Base-by-base conservation (phyloP, 176 grass and related monocot genomes). In the Avena sativa region DNA sequence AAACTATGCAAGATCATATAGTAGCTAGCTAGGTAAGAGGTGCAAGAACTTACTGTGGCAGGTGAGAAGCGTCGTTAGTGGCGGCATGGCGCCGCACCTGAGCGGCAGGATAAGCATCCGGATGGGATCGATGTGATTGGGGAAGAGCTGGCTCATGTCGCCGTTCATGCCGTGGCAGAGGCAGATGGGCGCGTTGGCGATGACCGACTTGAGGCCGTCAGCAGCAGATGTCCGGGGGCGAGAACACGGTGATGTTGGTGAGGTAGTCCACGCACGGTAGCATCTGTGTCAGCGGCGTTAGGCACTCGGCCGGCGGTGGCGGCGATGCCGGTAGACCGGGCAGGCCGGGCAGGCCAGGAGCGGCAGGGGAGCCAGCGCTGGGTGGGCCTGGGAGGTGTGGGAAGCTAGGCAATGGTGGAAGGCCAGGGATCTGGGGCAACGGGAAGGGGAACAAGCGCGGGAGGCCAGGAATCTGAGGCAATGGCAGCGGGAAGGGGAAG, bases 241-340 rank as follows among this genome's bases (percentile, higher is more conserved):
- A 14, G 49, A 23, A 16, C 19, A 74, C 88, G 8, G 77, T 79
- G 74, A 71, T 6, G 76, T 86, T 85, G 48, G 88, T 89, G 32
- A 89, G 83, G 83, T 86, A 89, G 58, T 69, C 88, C 83, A 68
- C 9, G 49, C 88, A 89, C 4, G 82, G 30, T 17, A 89, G 25
- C 82, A 89, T 67, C 47, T 9, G 4, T 8, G 56, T 53, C 75
- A 85, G 12, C 0, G 76, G 78, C 0, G 86, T 82, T 4, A 82
- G 21, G 86, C 86, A 87, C 79, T 82, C 79, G 10, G 59, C 65
- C 1, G 69, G 67, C 16, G 79, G 79, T 5, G 58, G n/a, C 23
- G 59, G 59, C 32, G 58, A 4, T 13, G 78, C 13, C 3, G n/a
- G 11, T 13, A 13, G 40, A 43, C 40, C 6, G 7, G 23, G 26